Conservation (phyloP, 495 filamentous ascomycete species). For the Penicillium samsonianum region DNA sequence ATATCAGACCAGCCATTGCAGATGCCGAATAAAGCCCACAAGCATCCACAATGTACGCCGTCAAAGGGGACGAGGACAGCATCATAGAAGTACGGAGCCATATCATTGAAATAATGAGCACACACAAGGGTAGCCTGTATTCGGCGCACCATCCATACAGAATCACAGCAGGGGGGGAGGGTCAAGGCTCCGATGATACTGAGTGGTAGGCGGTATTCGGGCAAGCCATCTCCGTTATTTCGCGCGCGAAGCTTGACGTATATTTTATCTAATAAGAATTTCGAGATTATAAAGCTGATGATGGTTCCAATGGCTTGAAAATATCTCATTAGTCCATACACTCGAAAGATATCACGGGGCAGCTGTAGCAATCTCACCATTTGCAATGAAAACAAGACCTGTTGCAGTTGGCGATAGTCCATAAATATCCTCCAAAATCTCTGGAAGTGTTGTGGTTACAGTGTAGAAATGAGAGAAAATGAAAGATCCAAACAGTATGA, state of each 20-base stretch:
- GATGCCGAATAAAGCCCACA: constrained; percentile 4
- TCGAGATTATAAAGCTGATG: not conserved
- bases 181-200: constrained; percentile 2
- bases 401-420: constrained; percentile 6
- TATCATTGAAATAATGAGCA: not conserved
- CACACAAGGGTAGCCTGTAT: not conserved
- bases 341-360: not conserved
- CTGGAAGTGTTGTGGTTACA: constrained; percentile 1
- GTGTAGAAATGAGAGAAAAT: constrained; percentile 3
- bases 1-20: constrained; percentile 1
- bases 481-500: constrained; percentile 1
- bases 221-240: not conserved
- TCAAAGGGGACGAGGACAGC: not conserved
- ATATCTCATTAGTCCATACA: not conserved
- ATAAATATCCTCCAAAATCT: not conserved
- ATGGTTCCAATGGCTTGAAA: not conserved
- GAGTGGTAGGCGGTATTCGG: constrained; percentile 1
- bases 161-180: constrained; percentile 1
- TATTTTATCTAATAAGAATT: not conserved
- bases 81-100: constrained; percentile 4
- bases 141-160: constrained; percentile 2
- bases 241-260: not conserved
- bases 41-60: constrained; percentile 2
- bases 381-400: constrained; percentile 2
- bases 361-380: not conserved